A percentile compares a stretch with the other conserved stretches of the same genome.
phyloP scores from a whole-genome alignment of 2,329 filamentous ascomycete species.

The Chaetomium globosum region DNA sequence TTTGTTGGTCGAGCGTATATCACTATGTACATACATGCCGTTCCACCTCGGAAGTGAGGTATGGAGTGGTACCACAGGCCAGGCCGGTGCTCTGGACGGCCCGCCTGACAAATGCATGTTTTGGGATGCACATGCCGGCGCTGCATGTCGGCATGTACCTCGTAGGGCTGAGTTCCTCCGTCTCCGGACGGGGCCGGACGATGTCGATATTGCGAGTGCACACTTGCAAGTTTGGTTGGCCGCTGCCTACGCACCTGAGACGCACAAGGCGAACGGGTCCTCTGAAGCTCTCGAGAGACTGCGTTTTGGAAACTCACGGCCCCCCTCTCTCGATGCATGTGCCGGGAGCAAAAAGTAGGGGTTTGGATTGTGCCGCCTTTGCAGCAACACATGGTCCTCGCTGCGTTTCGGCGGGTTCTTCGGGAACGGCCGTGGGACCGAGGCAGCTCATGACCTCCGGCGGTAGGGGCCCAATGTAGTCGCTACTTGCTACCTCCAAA shows the following conservation, averaged over 20 bases:
- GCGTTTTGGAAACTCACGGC: not conserved
- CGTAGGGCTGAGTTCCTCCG: slow-evolving; percentile 22
- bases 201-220: not conserved
- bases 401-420: not conserved
- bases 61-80: slow-evolving; percentile 4
- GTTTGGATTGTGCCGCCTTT: slow-evolving; percentile 2
- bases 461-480: not conserved
- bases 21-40: not conserved
- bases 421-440: slow-evolving; percentile 13
- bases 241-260: not conserved
- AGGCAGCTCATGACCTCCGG: not conserved
- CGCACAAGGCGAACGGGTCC: not conserved
- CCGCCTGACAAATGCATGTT: slow-evolving; percentile 18
- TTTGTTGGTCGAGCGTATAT: not conserved
- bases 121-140: slow-evolving; percentile 9
- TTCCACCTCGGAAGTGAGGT: slow-evolving; percentile 9
- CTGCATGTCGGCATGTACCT: slow-evolving; percentile 21
- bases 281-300: not conserved
- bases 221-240: not conserved
- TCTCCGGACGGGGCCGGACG: not conserved
- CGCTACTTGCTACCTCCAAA: not conserved
- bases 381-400: slow-evolving; percentile 6
- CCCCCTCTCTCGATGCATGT: not conserved
- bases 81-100: not conserved
- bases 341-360: not conserved